Conservation (phyloP, 441 rosid species). For the Euphorbia neoarborescens region DNA sequence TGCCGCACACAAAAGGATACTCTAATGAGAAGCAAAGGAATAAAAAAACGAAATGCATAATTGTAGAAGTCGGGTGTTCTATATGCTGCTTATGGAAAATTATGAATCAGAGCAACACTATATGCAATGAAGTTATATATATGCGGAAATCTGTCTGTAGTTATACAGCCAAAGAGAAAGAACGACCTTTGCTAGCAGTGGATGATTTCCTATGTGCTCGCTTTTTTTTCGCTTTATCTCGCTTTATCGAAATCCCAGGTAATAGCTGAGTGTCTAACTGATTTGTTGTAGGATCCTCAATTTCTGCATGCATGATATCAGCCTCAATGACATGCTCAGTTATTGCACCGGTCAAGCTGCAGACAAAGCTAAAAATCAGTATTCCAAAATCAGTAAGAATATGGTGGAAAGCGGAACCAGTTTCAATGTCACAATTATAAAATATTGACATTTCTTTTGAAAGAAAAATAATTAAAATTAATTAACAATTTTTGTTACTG, state of each 20-base stretch:
- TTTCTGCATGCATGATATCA: conserved; percentile 22
- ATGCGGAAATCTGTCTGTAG: neutral
- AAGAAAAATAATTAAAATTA: neutral
- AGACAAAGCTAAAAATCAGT: conserved; percentile 25
- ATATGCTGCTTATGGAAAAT: neutral
- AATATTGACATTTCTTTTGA: neutral
- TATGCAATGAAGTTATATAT: neutral
- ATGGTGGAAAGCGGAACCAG: conserved; percentile 1
- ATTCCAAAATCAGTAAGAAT: conserved; percentile 11
- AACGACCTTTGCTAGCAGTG: conserved; percentile 39
- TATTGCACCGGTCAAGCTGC: conserved; percentile 34
- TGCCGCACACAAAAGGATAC: too few species aligned
- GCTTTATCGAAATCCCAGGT: conserved; percentile 27
- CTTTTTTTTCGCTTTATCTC: conserved; percentile 47
- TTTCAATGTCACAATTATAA: neutral
- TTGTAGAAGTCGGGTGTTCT: neutral
- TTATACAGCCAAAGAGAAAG: neutral
- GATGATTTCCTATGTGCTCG: conserved; percentile 30
- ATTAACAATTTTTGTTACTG: conserved; percentile 12
- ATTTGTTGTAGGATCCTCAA: conserved; percentile 24
- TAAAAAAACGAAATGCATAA: neutral
- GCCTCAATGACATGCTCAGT: conserved; percentile 26
- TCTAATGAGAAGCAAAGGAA: neutral
- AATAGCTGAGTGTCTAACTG: conserved; percentile 23
- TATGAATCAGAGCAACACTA: neutral